These are phyloP conservation scores for Ascosphaera aggregata DNA, from an alignment of 2,329 filamentous ascomycete species.

Conservation along the genomic window DNA sequence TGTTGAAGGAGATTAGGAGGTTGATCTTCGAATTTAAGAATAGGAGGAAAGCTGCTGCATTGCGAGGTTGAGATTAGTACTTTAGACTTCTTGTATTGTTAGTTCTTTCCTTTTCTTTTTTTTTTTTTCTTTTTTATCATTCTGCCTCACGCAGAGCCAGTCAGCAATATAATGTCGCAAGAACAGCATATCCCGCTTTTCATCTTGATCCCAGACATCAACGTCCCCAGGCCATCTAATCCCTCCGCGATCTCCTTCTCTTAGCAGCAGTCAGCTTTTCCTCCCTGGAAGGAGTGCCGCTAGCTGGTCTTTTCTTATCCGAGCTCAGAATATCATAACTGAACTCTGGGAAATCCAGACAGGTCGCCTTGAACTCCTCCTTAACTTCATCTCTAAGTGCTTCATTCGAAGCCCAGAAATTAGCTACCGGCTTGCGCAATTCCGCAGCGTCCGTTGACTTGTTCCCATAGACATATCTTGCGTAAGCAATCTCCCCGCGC, in stretches of 20 bases:
- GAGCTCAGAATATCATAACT: constrained; percentile 69
- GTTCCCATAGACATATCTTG: constrained; percentile 69
- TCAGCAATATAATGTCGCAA: no score
- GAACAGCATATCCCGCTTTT: no score
- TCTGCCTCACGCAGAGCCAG: no score
- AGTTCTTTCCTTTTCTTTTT: background rate
- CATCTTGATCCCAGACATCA: no score
- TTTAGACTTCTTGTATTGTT: background rate
- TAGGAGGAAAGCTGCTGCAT: constrained; percentile 4
- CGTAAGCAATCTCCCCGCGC: constrained; percentile 76
- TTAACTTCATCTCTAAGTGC: constrained; percentile 68
- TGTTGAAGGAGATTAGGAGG: constrained; percentile 57
- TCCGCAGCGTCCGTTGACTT: constrained; percentile 43
- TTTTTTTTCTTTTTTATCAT: no score
- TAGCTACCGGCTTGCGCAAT: constrained; percentile 64
- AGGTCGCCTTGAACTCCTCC: constrained; percentile 61
- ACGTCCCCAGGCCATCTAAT: background rate
- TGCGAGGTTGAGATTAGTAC: background rate
- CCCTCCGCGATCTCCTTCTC: background rate
- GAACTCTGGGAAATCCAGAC: constrained; percentile 76
- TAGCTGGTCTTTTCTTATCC: constrained; percentile 18
- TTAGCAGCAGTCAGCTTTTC: background rate
- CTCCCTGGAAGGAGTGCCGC: constrained; percentile 2
- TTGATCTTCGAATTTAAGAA: constrained; percentile 13
- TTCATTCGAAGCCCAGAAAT: constrained; percentile 72